These are phyloP conservation scores for Nematodospora anomalae DNA, from an alignment of 1,139 yeast species.

Conservation along the genomic window DNA sequence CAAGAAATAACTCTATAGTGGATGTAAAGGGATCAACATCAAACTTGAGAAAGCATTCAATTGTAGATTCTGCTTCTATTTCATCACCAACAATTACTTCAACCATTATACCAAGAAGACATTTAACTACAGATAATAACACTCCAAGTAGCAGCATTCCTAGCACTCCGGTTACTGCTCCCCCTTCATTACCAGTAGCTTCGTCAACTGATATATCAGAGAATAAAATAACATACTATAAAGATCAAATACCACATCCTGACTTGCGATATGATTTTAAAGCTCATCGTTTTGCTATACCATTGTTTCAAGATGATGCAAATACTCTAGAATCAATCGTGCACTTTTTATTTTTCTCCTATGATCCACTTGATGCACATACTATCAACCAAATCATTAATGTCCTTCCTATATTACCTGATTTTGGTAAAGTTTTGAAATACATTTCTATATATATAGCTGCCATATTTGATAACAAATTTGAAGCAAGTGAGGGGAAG, in stretches of 20 bases:
- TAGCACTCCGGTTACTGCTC: constrained; percentile 7
- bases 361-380: constrained; percentile 17
- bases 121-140: too few relatives aligned
- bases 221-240: constrained; percentile 23
- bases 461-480: constrained; percentile 22
- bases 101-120: too few relatives aligned
- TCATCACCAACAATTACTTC: constrained; percentile 3
- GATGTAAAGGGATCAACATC: background rate
- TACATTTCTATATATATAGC: constrained; percentile 28
- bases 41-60: constrained; percentile 2
- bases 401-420: constrained; percentile 66
- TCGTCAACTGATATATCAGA: constrained; percentile 17
- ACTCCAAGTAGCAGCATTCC: constrained; percentile 5
- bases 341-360: constrained; percentile 63
- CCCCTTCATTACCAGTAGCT: constrained; percentile 4
- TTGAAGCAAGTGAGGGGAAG: constrained; percentile 22
- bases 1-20: background rate
- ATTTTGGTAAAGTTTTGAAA: constrained; percentile 52
- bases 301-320: constrained; percentile 11
- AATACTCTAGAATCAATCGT: constrained; percentile 65
- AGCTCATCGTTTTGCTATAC: constrained; percentile 26
- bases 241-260: constrained; percentile 59
- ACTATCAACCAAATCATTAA: constrained; percentile 49
- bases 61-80: background rate
- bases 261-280: constrained; percentile 56